A percentile compares a stretch with the other conserved stretches of the same genome.
phyloP scores from a whole-genome alignment of 139 green algal species.

The Micractinium sp. region DNA sequence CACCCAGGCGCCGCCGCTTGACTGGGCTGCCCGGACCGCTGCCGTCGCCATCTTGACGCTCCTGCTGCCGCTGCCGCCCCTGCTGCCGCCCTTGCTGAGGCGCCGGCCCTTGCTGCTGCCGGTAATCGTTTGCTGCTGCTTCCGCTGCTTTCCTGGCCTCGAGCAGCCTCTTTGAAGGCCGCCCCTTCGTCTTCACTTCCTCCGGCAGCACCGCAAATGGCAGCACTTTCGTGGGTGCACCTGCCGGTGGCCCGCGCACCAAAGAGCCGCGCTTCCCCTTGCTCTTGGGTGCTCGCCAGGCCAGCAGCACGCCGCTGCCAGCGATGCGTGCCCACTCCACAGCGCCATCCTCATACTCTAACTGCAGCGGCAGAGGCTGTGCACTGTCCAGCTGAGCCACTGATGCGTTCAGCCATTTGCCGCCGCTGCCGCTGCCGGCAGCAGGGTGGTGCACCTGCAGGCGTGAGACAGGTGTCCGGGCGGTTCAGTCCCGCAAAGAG shows the following conservation, averaged over 20 bases:
- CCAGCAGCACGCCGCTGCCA: constrained; percentile 1
- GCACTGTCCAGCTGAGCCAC: background rate
- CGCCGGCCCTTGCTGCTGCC: background rate
- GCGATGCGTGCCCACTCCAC: background rate
- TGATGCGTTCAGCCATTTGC: background rate
- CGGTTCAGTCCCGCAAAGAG: background rate
- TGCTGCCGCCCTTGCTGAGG: background rate
- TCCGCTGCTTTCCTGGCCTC: background rate
- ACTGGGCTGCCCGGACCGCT: background rate
- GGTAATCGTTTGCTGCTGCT: background rate
- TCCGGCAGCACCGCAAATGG: background rate
- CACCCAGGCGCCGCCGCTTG: background rate
- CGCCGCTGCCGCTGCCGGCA: background rate
- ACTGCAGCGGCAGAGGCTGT: background rate
- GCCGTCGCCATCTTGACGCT: background rate
- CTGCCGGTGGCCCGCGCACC: background rate
- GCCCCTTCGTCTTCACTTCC: background rate
- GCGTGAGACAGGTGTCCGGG: no score
- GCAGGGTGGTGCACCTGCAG: background rate
- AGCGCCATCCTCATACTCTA: background rate
- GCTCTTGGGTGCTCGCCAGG: background rate
- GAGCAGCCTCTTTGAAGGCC: background rate
- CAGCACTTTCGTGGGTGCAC: background rate
- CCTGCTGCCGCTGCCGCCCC: background rate
- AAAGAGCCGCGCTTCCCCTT: background rate